Percentiles rank a stretch among this genome's conserved stretches.
phyloP scores from a whole-genome alignment of 345 rosid genomes.

The Capsella bursapastoris region DNA sequence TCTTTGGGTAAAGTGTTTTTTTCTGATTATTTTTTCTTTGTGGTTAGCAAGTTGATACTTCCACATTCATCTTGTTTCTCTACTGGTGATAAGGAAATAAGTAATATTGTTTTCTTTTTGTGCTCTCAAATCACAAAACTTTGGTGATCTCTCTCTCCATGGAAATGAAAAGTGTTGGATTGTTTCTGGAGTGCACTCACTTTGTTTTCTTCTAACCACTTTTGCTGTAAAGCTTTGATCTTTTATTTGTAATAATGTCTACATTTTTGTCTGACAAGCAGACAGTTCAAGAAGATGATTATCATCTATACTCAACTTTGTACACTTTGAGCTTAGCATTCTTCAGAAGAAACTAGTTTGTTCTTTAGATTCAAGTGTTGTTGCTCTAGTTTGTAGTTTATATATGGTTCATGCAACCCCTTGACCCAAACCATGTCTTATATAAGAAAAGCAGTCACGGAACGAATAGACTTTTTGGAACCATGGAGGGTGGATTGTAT shows the following conservation, averaged over 20 bases:
- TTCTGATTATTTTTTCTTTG: conserved; percentile 41
- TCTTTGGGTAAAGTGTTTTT: conserved; percentile 41
- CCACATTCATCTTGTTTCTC: conserved; percentile 43
- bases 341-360: conserved; percentile 5
- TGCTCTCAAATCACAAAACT: conserved; percentile 48
- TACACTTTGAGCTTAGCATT: conserved; percentile 14
- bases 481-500: conserved; percentile 3
- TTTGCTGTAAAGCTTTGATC: conserved; percentile 41
- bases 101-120: conserved; percentile 52
- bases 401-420: conserved; percentile 26
- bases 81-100: conserved; percentile 46
- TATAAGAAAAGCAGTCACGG: background rate
- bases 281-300: conserved; percentile 14
- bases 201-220: conserved; percentile 49
- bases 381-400: background rate
- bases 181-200: conserved; percentile 45
- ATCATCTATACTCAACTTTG: conserved; percentile 16
- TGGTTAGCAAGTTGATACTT: conserved; percentile 43
- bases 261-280: conserved; percentile 30
- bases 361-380: background rate
- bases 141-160: conserved; percentile 39
- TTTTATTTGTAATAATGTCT: conserved; percentile 37
- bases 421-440: background rate
- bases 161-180: conserved; percentile 28
- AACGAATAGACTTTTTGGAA: background rate